A percentile compares a stretch with the other conserved stretches of the same genome.
These are phyloP conservation scores for Mayamaea pseudoterrestris DNA, from an alignment of 108 stramenopile genomes.

Conservation along the genomic window DNA sequence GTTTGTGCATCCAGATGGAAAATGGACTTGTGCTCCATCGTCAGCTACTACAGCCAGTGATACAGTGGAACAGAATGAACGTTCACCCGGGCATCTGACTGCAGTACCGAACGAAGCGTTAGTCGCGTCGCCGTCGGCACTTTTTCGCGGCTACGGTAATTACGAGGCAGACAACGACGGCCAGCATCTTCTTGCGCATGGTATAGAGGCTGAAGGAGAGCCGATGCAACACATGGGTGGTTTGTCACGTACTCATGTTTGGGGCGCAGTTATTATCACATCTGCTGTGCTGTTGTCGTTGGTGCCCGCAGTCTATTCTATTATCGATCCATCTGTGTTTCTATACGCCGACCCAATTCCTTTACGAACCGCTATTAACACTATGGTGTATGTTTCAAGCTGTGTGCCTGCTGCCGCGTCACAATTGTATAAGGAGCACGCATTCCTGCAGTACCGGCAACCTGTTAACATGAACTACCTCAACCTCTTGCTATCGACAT, in stretches of 20 bases:
- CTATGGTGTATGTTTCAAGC: constrained; percentile 45
- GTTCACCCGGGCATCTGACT: neutral
- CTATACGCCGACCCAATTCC: constrained; percentile 51
- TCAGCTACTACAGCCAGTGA: neutral
- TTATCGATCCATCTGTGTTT: constrained; percentile 40
- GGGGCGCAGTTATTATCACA: constrained; percentile 43
- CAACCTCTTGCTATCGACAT: constrained; percentile 56
- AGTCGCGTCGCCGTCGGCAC: neutral
- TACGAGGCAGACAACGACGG: too few species aligned
- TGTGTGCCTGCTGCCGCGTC: constrained; percentile 63
- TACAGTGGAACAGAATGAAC: neutral
- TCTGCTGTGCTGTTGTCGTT: constrained; percentile 58
- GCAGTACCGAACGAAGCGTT: neutral
- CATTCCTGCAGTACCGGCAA: constrained; percentile 54
- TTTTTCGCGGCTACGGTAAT: neutral
- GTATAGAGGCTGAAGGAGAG: neutral
- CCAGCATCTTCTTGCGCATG: neutral
- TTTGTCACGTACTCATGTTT: constrained; percentile 41
- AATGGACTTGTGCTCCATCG: constrained; percentile 12
- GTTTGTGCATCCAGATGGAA: constrained; percentile 54
- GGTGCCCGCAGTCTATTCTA: constrained; percentile 42
- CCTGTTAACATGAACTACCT: constrained; percentile 63
- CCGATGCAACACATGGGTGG: constrained; percentile 57
- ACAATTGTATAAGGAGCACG: constrained; percentile 75
- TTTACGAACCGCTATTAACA: constrained; percentile 37